Evolutionary conservation across 2,329 filamentous ascomycete species (phyloP).

Genomic region (Colletotrichum siamense): DNA sequence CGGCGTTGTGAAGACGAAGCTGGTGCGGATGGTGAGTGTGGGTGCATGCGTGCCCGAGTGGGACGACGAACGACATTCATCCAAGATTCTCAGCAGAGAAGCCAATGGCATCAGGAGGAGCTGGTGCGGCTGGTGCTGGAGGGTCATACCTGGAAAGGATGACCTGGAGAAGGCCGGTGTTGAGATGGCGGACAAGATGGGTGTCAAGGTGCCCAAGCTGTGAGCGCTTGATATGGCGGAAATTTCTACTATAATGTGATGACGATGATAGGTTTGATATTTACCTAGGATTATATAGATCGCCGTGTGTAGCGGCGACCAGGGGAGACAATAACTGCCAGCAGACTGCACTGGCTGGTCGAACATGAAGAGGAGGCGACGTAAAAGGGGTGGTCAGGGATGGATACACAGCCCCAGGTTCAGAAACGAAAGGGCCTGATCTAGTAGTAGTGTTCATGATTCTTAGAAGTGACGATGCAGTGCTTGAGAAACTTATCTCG

Average conservation of each 20-base stretch:
- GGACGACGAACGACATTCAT: constrained; percentile 75
- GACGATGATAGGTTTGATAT: background rate
- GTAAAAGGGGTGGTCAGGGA: background rate
- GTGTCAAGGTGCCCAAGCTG: background rate
- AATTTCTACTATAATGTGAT: background rate
- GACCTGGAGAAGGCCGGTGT: constrained; percentile 22
- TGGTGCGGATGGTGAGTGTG: constrained; percentile 81
- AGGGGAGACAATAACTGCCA: background rate
- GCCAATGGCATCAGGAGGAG: constrained; percentile 71
- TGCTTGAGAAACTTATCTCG: background rate
- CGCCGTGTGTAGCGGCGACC: background rate
- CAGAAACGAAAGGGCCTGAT: background rate
- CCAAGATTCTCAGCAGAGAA: constrained; percentile 73
- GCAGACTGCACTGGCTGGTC: background rate
- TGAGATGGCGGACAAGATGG: background rate
- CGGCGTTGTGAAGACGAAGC: constrained; percentile 84
- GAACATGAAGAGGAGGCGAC: background rate
- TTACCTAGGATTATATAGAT: background rate
- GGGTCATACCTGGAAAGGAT: constrained; percentile 68
- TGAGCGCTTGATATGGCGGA: background rate
- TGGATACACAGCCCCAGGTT: background rate
- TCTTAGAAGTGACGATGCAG: background rate
- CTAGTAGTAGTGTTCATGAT: background rate
- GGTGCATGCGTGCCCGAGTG: constrained; percentile 87
- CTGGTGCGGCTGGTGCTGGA: constrained; percentile 92